Conservation (phyloP, 768 basidiomycete genomes). For the Psilocybe sp. region DNA sequence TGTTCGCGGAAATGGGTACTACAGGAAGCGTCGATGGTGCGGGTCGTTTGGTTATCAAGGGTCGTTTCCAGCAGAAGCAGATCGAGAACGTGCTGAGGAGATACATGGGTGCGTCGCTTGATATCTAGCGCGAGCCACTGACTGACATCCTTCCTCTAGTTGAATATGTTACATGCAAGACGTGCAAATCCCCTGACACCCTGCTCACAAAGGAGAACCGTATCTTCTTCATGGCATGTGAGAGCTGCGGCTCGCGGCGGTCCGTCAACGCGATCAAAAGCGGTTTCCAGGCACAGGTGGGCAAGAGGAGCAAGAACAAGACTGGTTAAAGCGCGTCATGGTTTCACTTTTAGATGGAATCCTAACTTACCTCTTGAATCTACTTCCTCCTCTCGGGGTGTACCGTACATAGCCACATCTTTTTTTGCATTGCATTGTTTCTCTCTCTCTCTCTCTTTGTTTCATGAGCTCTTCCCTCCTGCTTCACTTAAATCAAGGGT, state of each 20-base stretch:
- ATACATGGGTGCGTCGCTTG: conserved; percentile 80
- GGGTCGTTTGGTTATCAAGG: conserved; percentile 92
- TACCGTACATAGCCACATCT: too few relatives aligned
- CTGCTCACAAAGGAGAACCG: conserved; percentile 96
- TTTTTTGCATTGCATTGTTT: too few relatives aligned
- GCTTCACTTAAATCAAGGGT: too few relatives aligned
- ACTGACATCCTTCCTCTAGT: conserved; percentile 42
- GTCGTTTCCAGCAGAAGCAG: conserved; percentile 97
- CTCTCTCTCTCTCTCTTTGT: too few relatives aligned
- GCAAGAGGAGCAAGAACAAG: conserved; percentile 82
- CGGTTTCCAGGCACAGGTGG: conserved; percentile 96
- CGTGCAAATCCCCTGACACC: conserved; percentile 98
- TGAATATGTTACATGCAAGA: conserved; percentile 99
- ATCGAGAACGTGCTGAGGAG: conserved; percentile 95
- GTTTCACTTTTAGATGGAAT: too few relatives aligned
- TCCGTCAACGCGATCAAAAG: conserved; percentile 98
- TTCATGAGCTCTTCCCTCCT: too few relatives aligned
- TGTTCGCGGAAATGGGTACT: conserved; percentile 98
- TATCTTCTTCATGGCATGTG: conserved; percentile 96
- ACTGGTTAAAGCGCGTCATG: conserved; percentile 40
- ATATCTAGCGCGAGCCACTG: not conserved
- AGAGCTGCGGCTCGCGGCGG: conserved; percentile 85
- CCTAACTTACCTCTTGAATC: too few relatives aligned
- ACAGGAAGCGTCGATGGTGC: conserved; percentile 93
- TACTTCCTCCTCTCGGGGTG: too few relatives aligned